Percentiles rank a stretch among this genome's conserved stretches.
Evolutionary conservation across 192 early-diverging fungal genomes (phyloP).

Genomic region (Entophlyctis helioformis): DNA sequence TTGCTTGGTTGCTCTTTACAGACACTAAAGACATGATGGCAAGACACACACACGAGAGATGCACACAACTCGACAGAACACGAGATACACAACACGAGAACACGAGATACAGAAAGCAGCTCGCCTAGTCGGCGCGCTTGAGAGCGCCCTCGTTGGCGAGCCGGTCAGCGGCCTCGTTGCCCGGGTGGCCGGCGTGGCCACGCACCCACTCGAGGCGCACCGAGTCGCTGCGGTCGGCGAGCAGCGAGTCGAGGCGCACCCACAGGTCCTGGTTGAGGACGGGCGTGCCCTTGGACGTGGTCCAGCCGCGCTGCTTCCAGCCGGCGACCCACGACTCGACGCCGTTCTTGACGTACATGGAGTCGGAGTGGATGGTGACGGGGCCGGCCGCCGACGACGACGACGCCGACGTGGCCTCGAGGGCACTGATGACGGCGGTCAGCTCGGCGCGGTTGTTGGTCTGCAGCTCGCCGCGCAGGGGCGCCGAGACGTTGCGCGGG

Average conservation of each 20-base stretch:
- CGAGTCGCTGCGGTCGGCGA: conserved; percentile 12
- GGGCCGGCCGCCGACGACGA: background rate
- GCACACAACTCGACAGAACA: too few relatives aligned
- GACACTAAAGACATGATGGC: too few relatives aligned
- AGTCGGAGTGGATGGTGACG: conserved; percentile 57
- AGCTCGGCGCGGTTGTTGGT: conserved; percentile 41
- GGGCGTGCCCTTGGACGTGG: conserved; percentile 22
- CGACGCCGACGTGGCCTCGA: conserved; percentile 7
- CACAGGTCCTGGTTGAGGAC: conserved; percentile 79
- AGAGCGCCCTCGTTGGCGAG: conserved; percentile 72
- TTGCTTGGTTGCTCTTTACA: too few relatives aligned
- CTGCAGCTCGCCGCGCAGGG: conserved; percentile 18
- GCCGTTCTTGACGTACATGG: conserved; percentile 61
- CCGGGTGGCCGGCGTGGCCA: conserved; percentile 56
- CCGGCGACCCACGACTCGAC: conserved; percentile 45
- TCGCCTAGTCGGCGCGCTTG: too few relatives aligned
- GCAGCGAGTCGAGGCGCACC: conserved; percentile 27
- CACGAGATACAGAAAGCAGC: too few relatives aligned
- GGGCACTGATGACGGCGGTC: conserved; percentile 17
- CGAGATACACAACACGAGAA: too few relatives aligned
- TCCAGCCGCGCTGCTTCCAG: conserved; percentile 68
- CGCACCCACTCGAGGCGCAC: conserved; percentile 40
- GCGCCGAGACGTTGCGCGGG: conserved; percentile 32
- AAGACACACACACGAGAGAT: too few relatives aligned
- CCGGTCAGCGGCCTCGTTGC: conserved; percentile 71